These are phyloP conservation scores for Boletus barrowsii DNA, from an alignment of 768 basidiomycete genomes.

Conservation along the genomic window DNA sequence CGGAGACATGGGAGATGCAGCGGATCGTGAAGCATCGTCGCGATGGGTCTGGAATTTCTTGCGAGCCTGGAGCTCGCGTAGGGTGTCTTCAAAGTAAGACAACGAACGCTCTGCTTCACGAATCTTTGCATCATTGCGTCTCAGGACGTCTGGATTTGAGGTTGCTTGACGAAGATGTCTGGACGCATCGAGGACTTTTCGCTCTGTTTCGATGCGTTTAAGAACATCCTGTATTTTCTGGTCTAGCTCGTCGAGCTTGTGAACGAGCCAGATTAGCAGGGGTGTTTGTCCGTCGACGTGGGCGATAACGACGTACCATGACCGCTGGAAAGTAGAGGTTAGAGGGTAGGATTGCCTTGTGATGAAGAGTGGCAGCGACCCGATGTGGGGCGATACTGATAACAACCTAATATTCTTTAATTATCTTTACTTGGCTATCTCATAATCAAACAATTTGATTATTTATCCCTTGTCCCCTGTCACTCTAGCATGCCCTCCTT, in stretches of 20 bases:
- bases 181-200: constrained; percentile 86
- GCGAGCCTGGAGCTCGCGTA: constrained; percentile 77
- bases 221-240: constrained; percentile 91
- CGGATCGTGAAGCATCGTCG: constrained; percentile 53
- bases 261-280: constrained; percentile 1
- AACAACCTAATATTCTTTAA: constrained; percentile 16
- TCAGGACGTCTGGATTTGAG: constrained; percentile 80
- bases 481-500: constrained; percentile 30
- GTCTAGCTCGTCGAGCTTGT: constrained; percentile 62
- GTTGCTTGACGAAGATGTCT: constrained; percentile 79
- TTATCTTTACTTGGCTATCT: constrained; percentile 26
- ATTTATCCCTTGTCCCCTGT: not conserved
- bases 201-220: constrained; percentile 88
- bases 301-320: constrained; percentile 28
- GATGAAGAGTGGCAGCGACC: constrained; percentile 10
- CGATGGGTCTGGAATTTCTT: constrained; percentile 62
- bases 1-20: constrained; percentile 35
- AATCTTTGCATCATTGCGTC: constrained; percentile 80
- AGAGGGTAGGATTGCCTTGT: constrained; percentile 13
- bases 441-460: constrained; percentile 18
- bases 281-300: not conserved
- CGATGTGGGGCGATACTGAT: constrained; percentile 27
- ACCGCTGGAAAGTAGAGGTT: constrained; percentile 18
- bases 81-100: constrained; percentile 83
- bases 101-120: constrained; percentile 81